Evolutionary conservation across 2,329 filamentous ascomycete genomes (phyloP), one percentile per base, ranked within the genome.

Genomic region (Alternaria sp.): DNA sequence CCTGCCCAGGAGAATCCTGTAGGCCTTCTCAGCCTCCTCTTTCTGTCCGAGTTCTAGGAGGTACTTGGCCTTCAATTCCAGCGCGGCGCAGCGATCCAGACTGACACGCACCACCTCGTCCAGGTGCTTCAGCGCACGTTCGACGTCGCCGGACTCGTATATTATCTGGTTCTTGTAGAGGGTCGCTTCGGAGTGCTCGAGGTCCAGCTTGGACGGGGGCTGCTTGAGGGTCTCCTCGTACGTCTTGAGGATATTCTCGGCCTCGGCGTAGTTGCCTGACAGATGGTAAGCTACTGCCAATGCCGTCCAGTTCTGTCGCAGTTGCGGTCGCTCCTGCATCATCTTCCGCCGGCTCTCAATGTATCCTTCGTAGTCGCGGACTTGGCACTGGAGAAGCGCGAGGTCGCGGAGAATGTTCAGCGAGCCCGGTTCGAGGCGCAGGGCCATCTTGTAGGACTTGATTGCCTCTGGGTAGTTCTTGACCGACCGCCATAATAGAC

Each of bases 391-490:
- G 61, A 99, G 86, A 63, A 96, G 87, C 51, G 95, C 94, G 62
- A 99, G 85, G 75, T 99, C 96, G 67, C 95, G 88, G 79, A 96
- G 92, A 72, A 99, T 99, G 79, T 97, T 94, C 64, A 88, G 86
- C 14, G 93, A 97, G 22, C 96, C 93, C n/a, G 96, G 94, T 75
- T 99, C 95, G 61, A 98, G 87, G 76, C 88, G 89, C 70, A 99
- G 83, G 16, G 95, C 95, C 79, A 96, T 97, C 78, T 96, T 96
- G 85, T 99, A 99, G 59, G 95, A 96, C 85, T 98, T 98, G 83
- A 97, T 97, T 9, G 96, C 94, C 82, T 98, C 95, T 79, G 98
- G 95, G 72, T 96, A 98, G 81, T 99, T 98, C 86, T 98, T 98
- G 76, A 91, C 91, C 49, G 92, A 90, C 52, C 94, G 90, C 81